Percentiles rank a stretch among this genome's conserved stretches.
These are phyloP conservation scores for Blastobotrys capitulatus DNA, from an alignment of 1,139 yeast genomes.

Conservation along the genomic window DNA sequence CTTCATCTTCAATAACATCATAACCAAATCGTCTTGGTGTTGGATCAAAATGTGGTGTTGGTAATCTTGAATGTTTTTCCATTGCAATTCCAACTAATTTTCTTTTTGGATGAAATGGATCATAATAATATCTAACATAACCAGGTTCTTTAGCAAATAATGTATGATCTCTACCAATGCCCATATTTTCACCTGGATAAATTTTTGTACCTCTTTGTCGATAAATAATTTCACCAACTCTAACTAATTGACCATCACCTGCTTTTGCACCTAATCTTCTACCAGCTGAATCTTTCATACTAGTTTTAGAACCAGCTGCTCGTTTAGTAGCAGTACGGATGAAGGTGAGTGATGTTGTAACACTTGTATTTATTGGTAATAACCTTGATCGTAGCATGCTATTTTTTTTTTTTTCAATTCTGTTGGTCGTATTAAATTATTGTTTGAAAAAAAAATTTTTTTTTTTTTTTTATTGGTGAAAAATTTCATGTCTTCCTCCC, in stretches of 20 bases:
- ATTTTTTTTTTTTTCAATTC: background rate
- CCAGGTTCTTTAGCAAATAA: slow-evolving; percentile 91
- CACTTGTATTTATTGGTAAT: background rate
- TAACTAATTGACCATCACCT: slow-evolving; percentile 62
- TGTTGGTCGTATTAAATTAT: no score
- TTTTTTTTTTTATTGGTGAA: background rate
- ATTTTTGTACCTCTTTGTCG: slow-evolving; percentile 97
- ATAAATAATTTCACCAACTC: slow-evolving; percentile 84
- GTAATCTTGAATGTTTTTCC: slow-evolving; percentile 56
- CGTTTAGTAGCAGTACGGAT: slow-evolving; percentile 89
- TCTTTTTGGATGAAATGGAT: slow-evolving; percentile 96
- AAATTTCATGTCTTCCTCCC: background rate
- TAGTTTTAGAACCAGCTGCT: slow-evolving; percentile 90
- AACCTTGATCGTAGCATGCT: background rate
- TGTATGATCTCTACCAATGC: slow-evolving; percentile 92
- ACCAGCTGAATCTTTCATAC: slow-evolving; percentile 93
- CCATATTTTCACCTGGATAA: slow-evolving; percentile 86
- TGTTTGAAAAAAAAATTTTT: no score
- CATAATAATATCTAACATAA: slow-evolving; percentile 80
- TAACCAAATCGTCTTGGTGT: slow-evolving; percentile 81
- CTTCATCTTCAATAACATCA: slow-evolving; percentile 46
- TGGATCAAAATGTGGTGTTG: slow-evolving; percentile 87
- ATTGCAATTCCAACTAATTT: slow-evolving; percentile 87
- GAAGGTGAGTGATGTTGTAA: slow-evolving; percentile 18
- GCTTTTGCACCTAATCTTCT: slow-evolving; percentile 89